A percentile compares a stretch with the other conserved stretches of the same genome.
Conservation (phyloP, 441 rosid species). For the Metrosideros polymorpha region DNA sequence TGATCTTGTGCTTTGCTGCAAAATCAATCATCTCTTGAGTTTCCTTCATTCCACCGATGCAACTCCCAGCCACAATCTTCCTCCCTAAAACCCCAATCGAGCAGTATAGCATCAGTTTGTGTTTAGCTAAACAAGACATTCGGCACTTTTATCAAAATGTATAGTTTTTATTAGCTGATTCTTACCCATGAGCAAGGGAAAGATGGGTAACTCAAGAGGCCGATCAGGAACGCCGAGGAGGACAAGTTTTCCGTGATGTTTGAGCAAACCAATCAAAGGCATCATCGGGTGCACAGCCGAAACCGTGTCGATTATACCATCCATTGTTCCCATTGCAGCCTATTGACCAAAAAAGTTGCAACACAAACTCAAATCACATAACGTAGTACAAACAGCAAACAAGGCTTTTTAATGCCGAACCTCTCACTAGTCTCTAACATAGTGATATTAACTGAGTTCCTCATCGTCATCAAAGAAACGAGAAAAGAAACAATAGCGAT, state of each 20-base stretch:
- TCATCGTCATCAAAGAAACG: not conserved
- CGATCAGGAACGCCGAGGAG: slow-evolving; percentile 14
- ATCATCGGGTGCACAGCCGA: slow-evolving; percentile 8
- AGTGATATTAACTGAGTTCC: not conserved
- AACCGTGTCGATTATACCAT: slow-evolving; percentile 19
- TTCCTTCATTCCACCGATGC: slow-evolving; percentile 4
- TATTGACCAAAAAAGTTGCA: not conserved
- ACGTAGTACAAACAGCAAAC: not conserved
- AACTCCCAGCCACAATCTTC: slow-evolving; percentile 7
- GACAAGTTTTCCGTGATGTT: slow-evolving; percentile 16
- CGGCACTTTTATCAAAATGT: not conserved
- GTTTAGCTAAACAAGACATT: not conserved
- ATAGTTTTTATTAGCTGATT: not conserved
- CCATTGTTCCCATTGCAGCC: slow-evolving; percentile 16
- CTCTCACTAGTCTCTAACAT: not conserved
- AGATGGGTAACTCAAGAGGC: slow-evolving; percentile 14
- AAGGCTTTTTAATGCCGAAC: not conserved
- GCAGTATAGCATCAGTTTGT: not conserved
- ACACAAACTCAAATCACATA: not conserved
- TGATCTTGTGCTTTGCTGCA: slow-evolving; percentile 11
- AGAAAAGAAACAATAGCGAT: not conserved
- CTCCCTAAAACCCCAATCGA: not conserved
- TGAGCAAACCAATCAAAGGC: slow-evolving; percentile 17
- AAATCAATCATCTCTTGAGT: slow-evolving; percentile 15
- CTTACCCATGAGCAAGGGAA: slow-evolving; percentile 11